Conservation (phyloP, 2,329 filamentous ascomycete species). For the Ophiostoma novo-ulmi region DNA sequence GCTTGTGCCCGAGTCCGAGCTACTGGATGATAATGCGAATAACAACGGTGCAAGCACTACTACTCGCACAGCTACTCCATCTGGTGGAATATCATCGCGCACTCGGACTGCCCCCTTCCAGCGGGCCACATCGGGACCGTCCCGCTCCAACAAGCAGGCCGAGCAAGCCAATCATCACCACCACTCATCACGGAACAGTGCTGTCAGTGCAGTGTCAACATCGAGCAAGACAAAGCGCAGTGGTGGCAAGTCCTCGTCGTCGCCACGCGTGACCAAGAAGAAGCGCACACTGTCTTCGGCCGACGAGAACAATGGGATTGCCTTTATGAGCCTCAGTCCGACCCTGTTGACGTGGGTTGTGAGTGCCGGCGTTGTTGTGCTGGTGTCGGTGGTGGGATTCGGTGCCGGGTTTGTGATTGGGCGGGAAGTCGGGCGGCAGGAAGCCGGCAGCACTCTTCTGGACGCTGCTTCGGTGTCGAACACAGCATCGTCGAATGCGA, state of each 20-base stretch:
- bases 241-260: slow-evolving; percentile 32
- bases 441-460: slow-evolving; percentile 37
- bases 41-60: not conserved
- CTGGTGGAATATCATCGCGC: not conserved
- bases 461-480: not conserved
- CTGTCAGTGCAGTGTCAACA: slow-evolving; percentile 25
- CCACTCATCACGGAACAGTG: slow-evolving; percentile 28
- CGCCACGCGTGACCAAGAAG: slow-evolving; percentile 52
- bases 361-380: slow-evolving; percentile 61
- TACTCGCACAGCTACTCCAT: no score
- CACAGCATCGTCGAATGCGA: slow-evolving; percentile 40
- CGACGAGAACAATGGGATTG: slow-evolving; percentile 34
- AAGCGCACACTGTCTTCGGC: slow-evolving; percentile 44
- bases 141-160: slow-evolving; percentile 16
- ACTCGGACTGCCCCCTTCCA: not conserved
- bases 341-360: slow-evolving; percentile 61
- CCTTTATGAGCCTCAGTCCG: slow-evolving; percentile 46
- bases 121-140: not conserved
- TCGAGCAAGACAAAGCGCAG: slow-evolving; percentile 45
- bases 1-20: slow-evolving; percentile 56
- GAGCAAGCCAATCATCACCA: not conserved
- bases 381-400: slow-evolving; percentile 64
- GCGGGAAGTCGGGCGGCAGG: slow-evolving; percentile 59
- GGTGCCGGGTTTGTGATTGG: slow-evolving; percentile 61
- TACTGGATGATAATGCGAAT: slow-evolving; percentile 36